Evolutionary conservation across 106 monocot genomes (phyloP).

Genomic region (Allium fistulosum): DNA sequence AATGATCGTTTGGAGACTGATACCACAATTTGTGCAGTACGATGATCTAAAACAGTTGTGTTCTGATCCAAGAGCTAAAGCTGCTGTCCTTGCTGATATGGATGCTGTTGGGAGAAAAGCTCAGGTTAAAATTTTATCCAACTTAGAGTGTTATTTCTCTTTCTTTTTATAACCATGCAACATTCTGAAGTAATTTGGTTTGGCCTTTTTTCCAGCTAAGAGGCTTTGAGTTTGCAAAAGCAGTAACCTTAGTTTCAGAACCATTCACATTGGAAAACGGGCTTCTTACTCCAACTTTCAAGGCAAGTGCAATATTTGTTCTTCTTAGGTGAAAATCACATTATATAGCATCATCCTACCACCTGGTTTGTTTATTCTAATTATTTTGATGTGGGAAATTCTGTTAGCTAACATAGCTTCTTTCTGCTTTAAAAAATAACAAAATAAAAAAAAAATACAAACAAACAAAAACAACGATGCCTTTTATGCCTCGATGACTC

Average conservation of each 20-base stretch:
- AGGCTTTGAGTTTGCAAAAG: slow-evolving; percentile 93
- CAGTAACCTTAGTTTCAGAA: slow-evolving; percentile 61
- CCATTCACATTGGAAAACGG: slow-evolving; percentile 91
- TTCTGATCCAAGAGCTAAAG: slow-evolving; percentile 54
- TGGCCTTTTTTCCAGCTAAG: slow-evolving; percentile 46
- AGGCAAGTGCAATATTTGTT: slow-evolving; percentile 20
- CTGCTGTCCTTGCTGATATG: slow-evolving; percentile 86
- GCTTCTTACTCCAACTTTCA: slow-evolving; percentile 92
- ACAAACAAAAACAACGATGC: too few species aligned
- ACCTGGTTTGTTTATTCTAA: too few species aligned
- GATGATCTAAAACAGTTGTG: slow-evolving; percentile 65
- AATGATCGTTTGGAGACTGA: too few species aligned
- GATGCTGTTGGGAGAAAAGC: slow-evolving; percentile 75
- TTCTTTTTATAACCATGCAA: too few species aligned
- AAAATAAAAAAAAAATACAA: too few species aligned
- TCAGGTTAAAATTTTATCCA: slow-evolving; percentile 36
- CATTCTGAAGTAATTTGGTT: background rate
- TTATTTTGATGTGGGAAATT: too few species aligned
- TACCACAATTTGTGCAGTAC: slow-evolving; percentile 25
- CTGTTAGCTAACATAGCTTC: too few species aligned
- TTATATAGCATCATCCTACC: too few species aligned
- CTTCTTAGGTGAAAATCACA: background rate
- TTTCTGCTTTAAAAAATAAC: too few species aligned
- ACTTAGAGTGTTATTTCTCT: too few species aligned
- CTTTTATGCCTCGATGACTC: too few species aligned